Base-by-base conservation (phyloP, 371 early-diverging fungal species). In the Mortierella polycephala region DNA sequence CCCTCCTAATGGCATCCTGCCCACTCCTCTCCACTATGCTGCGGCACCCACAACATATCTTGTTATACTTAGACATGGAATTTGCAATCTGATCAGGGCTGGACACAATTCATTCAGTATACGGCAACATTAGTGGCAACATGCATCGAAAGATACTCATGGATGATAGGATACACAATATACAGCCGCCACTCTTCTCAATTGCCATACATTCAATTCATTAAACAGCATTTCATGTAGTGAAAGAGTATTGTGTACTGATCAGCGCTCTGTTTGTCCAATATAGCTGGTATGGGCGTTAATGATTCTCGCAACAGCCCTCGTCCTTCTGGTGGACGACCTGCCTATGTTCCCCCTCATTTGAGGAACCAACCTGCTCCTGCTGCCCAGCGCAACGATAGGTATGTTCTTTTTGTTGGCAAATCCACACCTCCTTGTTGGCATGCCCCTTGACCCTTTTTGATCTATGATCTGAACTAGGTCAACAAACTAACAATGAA, bases 281-380 rank as follows among this genome's bases (percentile, higher is more conserved):
- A 20, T 57, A 70, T 85, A 92, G 92, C 92, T 90, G 89, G 86
- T 75, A 89, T 92, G 90, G 86, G 89, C 82, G 80, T 91, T 74
- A 84, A 87, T 67, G 82, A 86, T 52, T 69, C 80, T 49, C 71
- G 81, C 59, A 64, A 56, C 41, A 59, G 41, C 61, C 56, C 56
- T 60, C 82, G 69, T 53, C 65, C 57, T 41, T 45, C 61, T 62
- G 81, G 60, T 62, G 20, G 53, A n/a, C 60, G 75, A 44, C 66
- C 75, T 41, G 75, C 64, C 67, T 89, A 87, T 79, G 83, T 87
- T 62, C 88, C 87, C 75, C 88, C 87, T 77, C 87, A 86, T 69
- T 60, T 87, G 83, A 85, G 86, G 81, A 85, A 64, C 84, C 75
- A 67, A 64, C 58, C 59, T 23, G 55, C 73, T 65, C 47, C 72